Percentiles rank a stretch among this genome's conserved stretches.
These are phyloP conservation scores for Avena eriantha DNA, from an alignment of 176 grass and related monocot species.

Conservation along the genomic window DNA sequence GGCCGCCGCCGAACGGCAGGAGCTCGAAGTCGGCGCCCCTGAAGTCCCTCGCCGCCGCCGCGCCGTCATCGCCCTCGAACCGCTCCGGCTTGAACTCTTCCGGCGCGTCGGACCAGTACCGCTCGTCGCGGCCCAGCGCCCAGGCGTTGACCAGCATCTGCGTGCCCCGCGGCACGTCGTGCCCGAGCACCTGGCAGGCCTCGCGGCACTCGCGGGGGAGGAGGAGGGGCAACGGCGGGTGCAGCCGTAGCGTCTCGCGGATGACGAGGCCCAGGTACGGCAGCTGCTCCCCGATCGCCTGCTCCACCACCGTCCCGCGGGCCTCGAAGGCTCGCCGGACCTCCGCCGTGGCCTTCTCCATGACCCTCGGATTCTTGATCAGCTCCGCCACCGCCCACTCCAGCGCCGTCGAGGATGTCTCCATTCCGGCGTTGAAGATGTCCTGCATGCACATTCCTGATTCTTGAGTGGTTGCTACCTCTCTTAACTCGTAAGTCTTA, in stretches of 20 bases:
- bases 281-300: slow-evolving; percentile 27
- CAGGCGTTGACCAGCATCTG: slow-evolving; percentile 49
- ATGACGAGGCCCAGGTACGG: slow-evolving; percentile 43
- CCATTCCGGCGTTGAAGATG: slow-evolving; percentile 28
- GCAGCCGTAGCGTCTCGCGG: slow-evolving; percentile 44
- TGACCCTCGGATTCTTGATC: slow-evolving; percentile 28
- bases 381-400: background rate
- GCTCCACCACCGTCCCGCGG: background rate
- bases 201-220: slow-evolving; percentile 32
- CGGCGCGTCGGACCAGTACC: slow-evolving; percentile 31
- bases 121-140: slow-evolving; percentile 36
- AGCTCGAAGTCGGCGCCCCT: slow-evolving; percentile 47
- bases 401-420: no score
- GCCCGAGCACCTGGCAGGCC: slow-evolving; percentile 23
- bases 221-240: slow-evolving; percentile 38
- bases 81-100: slow-evolving; percentile 30
- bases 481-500: no score
- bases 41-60: slow-evolving; percentile 22
- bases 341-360: slow-evolving; percentile 38
- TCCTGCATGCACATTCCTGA: no score
- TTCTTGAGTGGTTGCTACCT: no score
- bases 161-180: slow-evolving; percentile 37
- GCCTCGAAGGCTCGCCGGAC: slow-evolving; percentile 39
- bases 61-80: background rate
- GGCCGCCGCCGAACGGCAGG: slow-evolving; percentile 49